Conservation (phyloP, 2,329 filamentous ascomycete species). For the Nemania diffusa region DNA sequence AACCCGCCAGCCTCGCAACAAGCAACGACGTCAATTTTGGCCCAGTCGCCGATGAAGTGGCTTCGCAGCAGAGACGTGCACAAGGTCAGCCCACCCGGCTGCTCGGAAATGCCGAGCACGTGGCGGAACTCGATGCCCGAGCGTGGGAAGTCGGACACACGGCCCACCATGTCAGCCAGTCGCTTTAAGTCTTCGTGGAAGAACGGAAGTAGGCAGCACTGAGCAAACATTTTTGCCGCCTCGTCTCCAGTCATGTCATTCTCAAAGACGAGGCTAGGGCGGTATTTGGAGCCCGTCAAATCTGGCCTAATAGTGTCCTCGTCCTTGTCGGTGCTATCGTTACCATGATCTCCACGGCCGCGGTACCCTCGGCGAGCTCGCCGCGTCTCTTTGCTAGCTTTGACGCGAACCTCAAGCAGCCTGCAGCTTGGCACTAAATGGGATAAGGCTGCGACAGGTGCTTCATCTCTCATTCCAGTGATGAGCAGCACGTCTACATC, state of each 20-base stretch:
- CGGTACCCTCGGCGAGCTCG: conserved; percentile 51
- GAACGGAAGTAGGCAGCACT: conserved; percentile 56
- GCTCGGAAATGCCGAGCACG: conserved; percentile 65
- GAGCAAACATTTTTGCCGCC: conserved; percentile 54
- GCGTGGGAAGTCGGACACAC: conserved; percentile 61
- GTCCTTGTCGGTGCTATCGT: conserved; percentile 30
- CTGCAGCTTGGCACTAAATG: conserved; percentile 63
- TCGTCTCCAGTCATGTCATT: conserved; percentile 60
- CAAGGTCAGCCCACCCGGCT: conserved; percentile 60
- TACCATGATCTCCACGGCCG: conserved; percentile 25
- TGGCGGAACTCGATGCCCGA: conserved; percentile 65
- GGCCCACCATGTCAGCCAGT: conserved; percentile 64
- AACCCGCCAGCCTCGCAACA: conserved; percentile 69
- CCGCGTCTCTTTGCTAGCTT: conserved; percentile 52
- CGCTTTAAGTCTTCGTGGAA: conserved; percentile 57
- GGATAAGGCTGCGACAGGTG: conserved; percentile 64
- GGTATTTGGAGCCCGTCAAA: conserved; percentile 45
- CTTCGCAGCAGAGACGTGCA: conserved; percentile 61
- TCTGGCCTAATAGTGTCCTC: conserved; percentile 37
- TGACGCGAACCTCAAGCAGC: conserved; percentile 64
- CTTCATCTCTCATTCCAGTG: conserved; percentile 71
- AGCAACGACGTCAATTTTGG: conserved; percentile 56
- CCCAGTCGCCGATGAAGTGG: conserved; percentile 60
- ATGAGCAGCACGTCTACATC: conserved; percentile 67
- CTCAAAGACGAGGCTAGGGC: conserved; percentile 60